These are phyloP conservation scores for Adansonia madagascariensis DNA, from an alignment of 441 rosid species.

Conservation along the genomic window DNA sequence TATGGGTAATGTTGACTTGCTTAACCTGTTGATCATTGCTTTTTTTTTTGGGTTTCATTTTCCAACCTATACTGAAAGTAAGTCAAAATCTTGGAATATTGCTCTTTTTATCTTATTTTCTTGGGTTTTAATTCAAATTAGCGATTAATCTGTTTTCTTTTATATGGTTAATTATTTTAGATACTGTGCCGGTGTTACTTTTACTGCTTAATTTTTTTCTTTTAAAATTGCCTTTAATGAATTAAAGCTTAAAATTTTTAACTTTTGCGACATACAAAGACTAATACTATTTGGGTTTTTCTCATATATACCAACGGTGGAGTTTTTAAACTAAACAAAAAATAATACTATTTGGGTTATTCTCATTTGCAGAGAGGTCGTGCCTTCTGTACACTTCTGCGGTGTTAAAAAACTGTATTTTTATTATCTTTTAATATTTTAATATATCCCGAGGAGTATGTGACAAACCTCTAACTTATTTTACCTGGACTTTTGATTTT, in stretches of 20 bases:
- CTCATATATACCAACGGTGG: neutral
- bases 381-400: neutral
- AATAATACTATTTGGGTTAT: neutral
- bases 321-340: neutral
- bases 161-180: neutral
- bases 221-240: neutral
- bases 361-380: neutral
- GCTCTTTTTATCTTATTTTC: neutral
- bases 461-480: neutral
- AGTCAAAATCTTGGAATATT: conserved; percentile 1
- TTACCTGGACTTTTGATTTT: too few species aligned
- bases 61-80: neutral
- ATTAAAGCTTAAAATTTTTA: neutral
- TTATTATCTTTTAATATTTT: too few species aligned
- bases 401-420: neutral
- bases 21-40: conserved; percentile 14
- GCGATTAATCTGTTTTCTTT: neutral
- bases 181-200: neutral
- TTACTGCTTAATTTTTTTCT: neutral
- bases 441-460: neutral
- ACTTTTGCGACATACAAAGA: neutral
- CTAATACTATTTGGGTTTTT: neutral
- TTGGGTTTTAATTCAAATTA: neutral
- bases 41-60: neutral
- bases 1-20: neutral